A percentile compares a stretch with the other conserved stretches of the same genome.
Conservation (phyloP, 805 yeast species). For the Lachancea sp. region DNA sequence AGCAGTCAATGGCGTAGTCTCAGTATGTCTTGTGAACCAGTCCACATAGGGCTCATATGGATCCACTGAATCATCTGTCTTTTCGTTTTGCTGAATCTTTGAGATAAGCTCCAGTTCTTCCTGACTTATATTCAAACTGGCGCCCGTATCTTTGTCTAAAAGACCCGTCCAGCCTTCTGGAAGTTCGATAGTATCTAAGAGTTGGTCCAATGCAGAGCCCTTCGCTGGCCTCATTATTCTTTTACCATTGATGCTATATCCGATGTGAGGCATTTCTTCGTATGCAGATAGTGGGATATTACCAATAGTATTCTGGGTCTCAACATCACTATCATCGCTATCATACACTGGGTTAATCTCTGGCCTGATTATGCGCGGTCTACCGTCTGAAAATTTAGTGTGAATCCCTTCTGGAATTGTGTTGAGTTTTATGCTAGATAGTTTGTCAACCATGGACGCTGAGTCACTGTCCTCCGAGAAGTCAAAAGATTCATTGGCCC, state of each 20-base stretch:
- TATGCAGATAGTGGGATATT: slow-evolving; percentile 89
- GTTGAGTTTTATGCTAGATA: slow-evolving; percentile 49
- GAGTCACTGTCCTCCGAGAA: slow-evolving; percentile 39
- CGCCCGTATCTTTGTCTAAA: slow-evolving; percentile 83
- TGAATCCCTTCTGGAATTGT: slow-evolving; percentile 40
- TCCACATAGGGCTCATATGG: slow-evolving; percentile 93
- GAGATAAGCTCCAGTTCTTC: slow-evolving; percentile 87
- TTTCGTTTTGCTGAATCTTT: slow-evolving; percentile 78
- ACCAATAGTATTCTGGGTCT: slow-evolving; percentile 84
- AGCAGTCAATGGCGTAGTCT: slow-evolving; percentile 86
- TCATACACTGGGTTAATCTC: slow-evolving; percentile 94
- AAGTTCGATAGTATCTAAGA: slow-evolving; percentile 82
- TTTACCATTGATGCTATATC: slow-evolving; percentile 94
- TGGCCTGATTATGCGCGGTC: slow-evolving; percentile 69
- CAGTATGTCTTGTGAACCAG: slow-evolving; percentile 85
- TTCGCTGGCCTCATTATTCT: slow-evolving; percentile 98
- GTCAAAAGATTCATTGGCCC: slow-evolving; percentile 29
- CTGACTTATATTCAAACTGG: slow-evolving; percentile 67
- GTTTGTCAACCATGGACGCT: slow-evolving; percentile 45
- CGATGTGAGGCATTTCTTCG: slow-evolving; percentile 95
- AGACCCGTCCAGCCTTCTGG: slow-evolving; percentile 99
- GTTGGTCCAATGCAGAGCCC: slow-evolving; percentile 87
- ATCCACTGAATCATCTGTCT: slow-evolving; percentile 69
- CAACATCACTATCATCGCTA: slow-evolving; percentile 82
- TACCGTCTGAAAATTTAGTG: slow-evolving; percentile 69